Conservation (phyloP, 1,284 basidiomycete genomes). For the Wolfiporia cocos region DNA sequence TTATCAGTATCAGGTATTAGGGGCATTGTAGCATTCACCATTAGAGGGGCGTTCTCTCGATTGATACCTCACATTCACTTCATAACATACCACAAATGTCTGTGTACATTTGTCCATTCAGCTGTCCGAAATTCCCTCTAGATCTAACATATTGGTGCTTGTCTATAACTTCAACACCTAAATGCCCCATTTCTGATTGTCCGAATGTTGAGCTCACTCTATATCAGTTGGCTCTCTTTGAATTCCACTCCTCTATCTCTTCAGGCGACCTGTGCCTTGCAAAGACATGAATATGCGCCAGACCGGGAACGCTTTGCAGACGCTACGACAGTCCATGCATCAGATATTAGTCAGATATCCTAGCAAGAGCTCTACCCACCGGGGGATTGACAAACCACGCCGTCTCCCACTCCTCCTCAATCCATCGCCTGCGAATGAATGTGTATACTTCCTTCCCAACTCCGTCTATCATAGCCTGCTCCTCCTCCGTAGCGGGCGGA, state of each 20-base stretch:
- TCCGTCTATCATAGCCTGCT: constrained; percentile 41
- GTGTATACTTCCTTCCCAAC: constrained; percentile 52
- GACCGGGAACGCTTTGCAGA: constrained; percentile 70
- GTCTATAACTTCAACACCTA: not conserved
- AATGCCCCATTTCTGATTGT: not conserved
- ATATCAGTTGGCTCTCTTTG: too few relatives aligned
- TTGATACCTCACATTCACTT: too few relatives aligned
- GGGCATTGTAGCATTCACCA: constrained; percentile 8
- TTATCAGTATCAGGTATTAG: too few relatives aligned
- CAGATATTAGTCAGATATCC: not conserved
- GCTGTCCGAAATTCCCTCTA: not conserved
- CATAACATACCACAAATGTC: not conserved
- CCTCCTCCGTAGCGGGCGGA: constrained; percentile 40
- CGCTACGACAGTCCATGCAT: constrained; percentile 36
- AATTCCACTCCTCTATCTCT: constrained; percentile 18
- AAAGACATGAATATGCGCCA: constrained; percentile 80
- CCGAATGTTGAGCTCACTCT: too few relatives aligned
- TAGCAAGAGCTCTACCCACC: constrained; percentile 34
- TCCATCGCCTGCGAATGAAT: constrained; percentile 62
- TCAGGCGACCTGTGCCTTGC: constrained; percentile 44
- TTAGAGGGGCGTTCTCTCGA: too few relatives aligned
- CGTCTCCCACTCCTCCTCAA: constrained; percentile 68
- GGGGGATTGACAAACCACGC: constrained; percentile 85
- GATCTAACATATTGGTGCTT: not conserved
- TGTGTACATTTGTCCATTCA: not conserved